Evolutionary conservation across 1,284 basidiomycete genomes (phyloP).

Genomic region (Ganoderma multipileum): DNA sequence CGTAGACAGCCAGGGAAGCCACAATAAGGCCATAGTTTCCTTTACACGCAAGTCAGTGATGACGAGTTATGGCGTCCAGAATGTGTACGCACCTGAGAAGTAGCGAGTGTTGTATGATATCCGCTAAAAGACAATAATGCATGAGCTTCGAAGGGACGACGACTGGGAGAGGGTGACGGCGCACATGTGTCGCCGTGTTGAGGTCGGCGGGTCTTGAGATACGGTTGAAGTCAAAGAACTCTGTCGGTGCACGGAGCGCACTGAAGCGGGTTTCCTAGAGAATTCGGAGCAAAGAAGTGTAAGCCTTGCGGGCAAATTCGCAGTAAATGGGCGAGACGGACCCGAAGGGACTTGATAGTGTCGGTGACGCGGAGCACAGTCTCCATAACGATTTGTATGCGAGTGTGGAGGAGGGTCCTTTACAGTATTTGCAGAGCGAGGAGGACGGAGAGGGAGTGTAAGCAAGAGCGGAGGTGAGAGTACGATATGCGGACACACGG

Average conservation of each 20-base stretch:
- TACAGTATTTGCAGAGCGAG: constrained; percentile 16
- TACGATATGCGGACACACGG: constrained; percentile 14
- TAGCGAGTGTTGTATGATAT: constrained; percentile 96
- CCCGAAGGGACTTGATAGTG: constrained; percentile 75
- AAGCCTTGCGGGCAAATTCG: constrained; percentile 9
- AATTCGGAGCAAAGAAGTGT: constrained; percentile 7
- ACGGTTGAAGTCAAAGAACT: constrained; percentile 92
- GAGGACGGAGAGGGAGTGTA: constrained; percentile 13
- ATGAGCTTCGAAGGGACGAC: not conserved
- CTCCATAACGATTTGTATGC: constrained; percentile 55
- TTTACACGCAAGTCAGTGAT: constrained; percentile 34
- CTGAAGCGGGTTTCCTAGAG: constrained; percentile 84
- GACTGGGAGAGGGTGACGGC: constrained; percentile 34
- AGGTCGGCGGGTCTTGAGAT: constrained; percentile 83
- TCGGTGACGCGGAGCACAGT: constrained; percentile 67
- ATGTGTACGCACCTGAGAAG: constrained; percentile 71
- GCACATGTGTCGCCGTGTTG: constrained; percentile 72
- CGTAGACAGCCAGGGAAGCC: constrained; percentile 85
- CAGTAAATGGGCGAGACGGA: constrained; percentile 43
- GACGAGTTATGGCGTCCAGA: not conserved
- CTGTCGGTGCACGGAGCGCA: constrained; percentile 77
- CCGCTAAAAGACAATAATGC: constrained; percentile 55
- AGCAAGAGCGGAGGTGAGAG: constrained; percentile 20
- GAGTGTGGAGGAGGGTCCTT: not conserved
- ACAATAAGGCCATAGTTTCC: constrained; percentile 92